Evolutionary conservation across 192 early-diverging fungal species (phyloP).

Genomic region (Coemansia sp.): DNA sequence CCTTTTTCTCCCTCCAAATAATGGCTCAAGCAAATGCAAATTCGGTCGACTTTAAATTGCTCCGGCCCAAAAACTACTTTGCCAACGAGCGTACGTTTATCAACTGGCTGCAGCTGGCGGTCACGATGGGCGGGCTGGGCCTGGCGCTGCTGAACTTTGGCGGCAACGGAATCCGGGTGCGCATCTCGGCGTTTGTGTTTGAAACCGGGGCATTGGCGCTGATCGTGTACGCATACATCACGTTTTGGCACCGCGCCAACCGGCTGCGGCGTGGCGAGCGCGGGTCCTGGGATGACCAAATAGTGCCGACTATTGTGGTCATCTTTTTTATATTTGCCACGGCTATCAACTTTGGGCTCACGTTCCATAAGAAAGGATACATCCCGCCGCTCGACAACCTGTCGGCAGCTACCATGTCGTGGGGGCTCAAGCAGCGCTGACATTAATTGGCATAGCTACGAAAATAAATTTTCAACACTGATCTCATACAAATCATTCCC

Average conservation of each 20-base stretch:
- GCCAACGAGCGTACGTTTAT: constrained; percentile 89
- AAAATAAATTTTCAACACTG: no score
- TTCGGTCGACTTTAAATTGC: constrained; percentile 46
- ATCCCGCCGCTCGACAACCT: constrained; percentile 45
- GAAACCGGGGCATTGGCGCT: constrained; percentile 47
- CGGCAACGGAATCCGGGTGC: constrained; percentile 39
- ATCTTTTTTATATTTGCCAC: constrained; percentile 52
- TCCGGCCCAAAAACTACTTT: constrained; percentile 75
- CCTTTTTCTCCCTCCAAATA: not conserved
- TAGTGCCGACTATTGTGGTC: constrained; percentile 46
- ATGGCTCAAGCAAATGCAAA: constrained; percentile 20
- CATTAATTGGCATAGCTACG: no score
- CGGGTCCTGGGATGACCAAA: constrained; percentile 52
- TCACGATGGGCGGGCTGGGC: constrained; percentile 62
- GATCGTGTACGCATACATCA: constrained; percentile 51
- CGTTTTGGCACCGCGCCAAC: constrained; percentile 51
- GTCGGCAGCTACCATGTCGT: constrained; percentile 59
- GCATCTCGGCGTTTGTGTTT: constrained; percentile 53
- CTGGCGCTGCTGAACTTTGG: constrained; percentile 71
- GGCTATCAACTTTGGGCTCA: constrained; percentile 56
- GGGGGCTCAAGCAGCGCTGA: constrained; percentile 23
- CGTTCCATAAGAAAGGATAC: constrained; percentile 55
- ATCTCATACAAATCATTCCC: no score
- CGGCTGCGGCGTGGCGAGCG: constrained; percentile 49
- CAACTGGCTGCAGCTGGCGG: constrained; percentile 73